These are phyloP conservation scores for Pterulicium gracile DNA, from an alignment of 1,284 basidiomycete species.

Conservation along the genomic window DNA sequence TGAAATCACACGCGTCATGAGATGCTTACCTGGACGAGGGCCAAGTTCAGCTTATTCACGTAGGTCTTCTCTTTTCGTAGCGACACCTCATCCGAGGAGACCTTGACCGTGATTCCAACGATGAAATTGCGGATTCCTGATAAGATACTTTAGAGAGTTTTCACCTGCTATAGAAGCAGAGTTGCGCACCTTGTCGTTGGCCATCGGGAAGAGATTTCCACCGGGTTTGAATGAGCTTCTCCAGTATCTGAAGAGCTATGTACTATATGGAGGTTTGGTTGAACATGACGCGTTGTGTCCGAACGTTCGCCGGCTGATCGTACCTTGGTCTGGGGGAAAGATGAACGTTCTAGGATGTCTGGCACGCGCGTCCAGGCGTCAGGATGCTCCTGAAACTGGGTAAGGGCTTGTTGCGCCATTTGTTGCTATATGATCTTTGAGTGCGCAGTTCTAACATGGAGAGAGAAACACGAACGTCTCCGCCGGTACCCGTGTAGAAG, in stretches of 20 bases:
- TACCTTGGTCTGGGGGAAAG: slow-evolving; percentile 88
- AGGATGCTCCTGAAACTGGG: slow-evolving; percentile 95
- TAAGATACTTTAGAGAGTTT: slow-evolving; percentile 5
- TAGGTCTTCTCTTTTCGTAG: slow-evolving; percentile 93
- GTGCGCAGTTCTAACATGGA: slow-evolving; percentile 15
- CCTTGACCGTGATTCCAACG: slow-evolving; percentile 87
- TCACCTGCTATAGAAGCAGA: not conserved
- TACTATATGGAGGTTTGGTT: slow-evolving; percentile 44
- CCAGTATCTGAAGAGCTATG: slow-evolving; percentile 89
- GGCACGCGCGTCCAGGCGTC: slow-evolving; percentile 98
- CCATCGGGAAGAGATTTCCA: slow-evolving; percentile 96
- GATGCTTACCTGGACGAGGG: slow-evolving; percentile 76
- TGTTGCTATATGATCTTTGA: slow-evolving; percentile 56
- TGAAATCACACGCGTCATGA: not conserved
- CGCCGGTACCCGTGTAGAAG: slow-evolving; percentile 71
- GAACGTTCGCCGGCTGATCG: slow-evolving; percentile 11
- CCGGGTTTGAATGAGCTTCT: slow-evolving; percentile 87
- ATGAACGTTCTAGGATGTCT: slow-evolving; percentile 81
- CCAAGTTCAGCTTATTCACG: slow-evolving; percentile 94
- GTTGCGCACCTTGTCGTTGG: slow-evolving; percentile 68
- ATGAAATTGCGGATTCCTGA: slow-evolving; percentile 95
- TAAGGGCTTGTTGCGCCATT: slow-evolving; percentile 82
- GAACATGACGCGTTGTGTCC: slow-evolving; percentile 8
- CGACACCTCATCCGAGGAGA: slow-evolving; percentile 79
- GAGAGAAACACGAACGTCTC: slow-evolving; percentile 25